These are phyloP conservation scores for Lactarius trivialis DNA, from an alignment of 768 basidiomycete species.

Conservation along the genomic window DNA sequence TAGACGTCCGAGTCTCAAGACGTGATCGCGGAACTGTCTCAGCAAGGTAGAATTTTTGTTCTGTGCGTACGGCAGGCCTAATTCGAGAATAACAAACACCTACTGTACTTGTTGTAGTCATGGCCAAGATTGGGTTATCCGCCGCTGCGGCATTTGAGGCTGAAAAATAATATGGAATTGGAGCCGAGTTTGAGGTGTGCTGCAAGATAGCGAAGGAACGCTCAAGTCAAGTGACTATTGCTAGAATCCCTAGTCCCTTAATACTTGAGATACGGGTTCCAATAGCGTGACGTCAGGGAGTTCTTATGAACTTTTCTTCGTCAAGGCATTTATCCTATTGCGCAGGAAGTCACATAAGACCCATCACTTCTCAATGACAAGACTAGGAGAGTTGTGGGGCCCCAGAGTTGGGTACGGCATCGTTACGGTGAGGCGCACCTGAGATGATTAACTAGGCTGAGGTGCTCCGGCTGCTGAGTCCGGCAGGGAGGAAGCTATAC, in stretches of 20 bases:
- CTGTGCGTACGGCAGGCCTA: conserved; percentile 3
- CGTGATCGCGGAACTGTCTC: background rate
- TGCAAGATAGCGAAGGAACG: background rate
- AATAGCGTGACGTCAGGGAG: conserved; percentile 5
- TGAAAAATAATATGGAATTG: conserved; percentile 3
- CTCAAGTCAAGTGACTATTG: conserved; percentile 15
- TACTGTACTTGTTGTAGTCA: conserved; percentile 3
- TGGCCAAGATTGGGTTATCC: conserved; percentile 10
- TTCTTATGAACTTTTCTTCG: conserved; percentile 9
- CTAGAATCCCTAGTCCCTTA: conserved; percentile 13
- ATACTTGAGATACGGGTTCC: conserved; percentile 9
- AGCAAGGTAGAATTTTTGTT: background rate
- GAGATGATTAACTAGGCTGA: background rate
- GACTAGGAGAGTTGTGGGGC: background rate
- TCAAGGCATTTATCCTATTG: conserved; percentile 18
- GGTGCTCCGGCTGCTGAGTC: background rate
- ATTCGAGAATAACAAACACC: conserved; percentile 7
- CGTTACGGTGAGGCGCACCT: conserved; percentile 2
- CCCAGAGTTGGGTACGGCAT: conserved; percentile 12
- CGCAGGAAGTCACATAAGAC: conserved; percentile 8
- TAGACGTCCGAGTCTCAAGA: background rate
- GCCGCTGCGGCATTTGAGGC: conserved; percentile 2
- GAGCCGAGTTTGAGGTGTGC: conserved; percentile 10
- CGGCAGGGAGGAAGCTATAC: background rate
- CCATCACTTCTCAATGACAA: background rate